Percentiles rank a stretch among this genome's conserved stretches.
Conservation (phyloP, 108 stramenopile species). For the Cyclostephanos tholiformis region DNA sequence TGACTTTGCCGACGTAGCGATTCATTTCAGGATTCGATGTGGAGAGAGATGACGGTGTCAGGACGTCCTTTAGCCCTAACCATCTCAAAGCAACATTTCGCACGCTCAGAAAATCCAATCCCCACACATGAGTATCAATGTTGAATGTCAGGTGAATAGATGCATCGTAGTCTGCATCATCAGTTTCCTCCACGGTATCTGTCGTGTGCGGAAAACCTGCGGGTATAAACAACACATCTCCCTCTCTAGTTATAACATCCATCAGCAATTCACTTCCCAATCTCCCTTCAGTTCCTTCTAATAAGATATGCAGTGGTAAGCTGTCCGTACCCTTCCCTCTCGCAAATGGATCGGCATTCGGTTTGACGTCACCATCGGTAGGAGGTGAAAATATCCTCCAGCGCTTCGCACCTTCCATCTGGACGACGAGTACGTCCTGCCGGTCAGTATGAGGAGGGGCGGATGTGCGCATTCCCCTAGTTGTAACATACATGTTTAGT, state of each 20-base stretch:
- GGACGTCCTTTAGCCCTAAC: constrained; percentile 54
- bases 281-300: constrained; percentile 49
- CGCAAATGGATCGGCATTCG: constrained; percentile 84
- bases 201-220: constrained; percentile 95
- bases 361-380: constrained; percentile 59
- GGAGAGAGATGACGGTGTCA: constrained; percentile 10
- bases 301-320: constrained; percentile 68
- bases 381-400: constrained; percentile 80
- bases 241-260: constrained; percentile 65
- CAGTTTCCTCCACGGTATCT: constrained; percentile 58
- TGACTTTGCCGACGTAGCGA: constrained; percentile 64
- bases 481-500: constrained; percentile 88
- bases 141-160: constrained; percentile 90
- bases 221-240: constrained; percentile 89
- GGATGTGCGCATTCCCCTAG: constrained; percentile 70
- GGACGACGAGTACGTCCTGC: constrained; percentile 92
- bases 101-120: constrained; percentile 77
- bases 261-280: constrained; percentile 51
- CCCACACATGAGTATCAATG: constrained; percentile 94
- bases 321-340: constrained; percentile 87
- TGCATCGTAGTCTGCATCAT: constrained; percentile 48
- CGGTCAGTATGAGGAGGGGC: constrained; percentile 96
- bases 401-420: constrained; percentile 84
- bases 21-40: constrained; percentile 60
- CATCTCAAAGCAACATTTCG: constrained; percentile 65